Evolutionary conservation across 805 yeast genomes (phyloP), one percentile per base, ranked within the genome.

Genomic region (Saturnispora silvae): DNA sequence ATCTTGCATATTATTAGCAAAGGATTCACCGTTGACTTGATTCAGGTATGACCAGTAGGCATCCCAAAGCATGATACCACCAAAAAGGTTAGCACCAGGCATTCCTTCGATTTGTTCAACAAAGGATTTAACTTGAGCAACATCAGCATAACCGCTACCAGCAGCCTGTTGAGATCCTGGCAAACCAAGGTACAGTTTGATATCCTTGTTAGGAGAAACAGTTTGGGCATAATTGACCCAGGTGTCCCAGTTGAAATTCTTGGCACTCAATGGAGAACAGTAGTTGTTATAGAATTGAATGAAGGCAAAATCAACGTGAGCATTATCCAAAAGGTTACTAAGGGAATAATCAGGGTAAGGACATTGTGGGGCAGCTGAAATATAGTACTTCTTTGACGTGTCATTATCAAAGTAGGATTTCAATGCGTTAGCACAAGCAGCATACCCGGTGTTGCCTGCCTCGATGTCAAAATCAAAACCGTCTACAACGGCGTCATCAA

Each of bases 301-400:
- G 53, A 82, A 84, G 4, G 84, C 81, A 56, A 75, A 84, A 59
- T 86, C 95, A 46, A 86, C 65, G 27, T 72, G 64, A 9, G 83
- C 75, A 58, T 68, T 33, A 23, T 55, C 52, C 33, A 70, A 49
- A 26, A 70, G 54, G 36, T 60, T 55, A 39, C 68, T 66, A 28
- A 63, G 54, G 33, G 59, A 55, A 9, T 72, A 77, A 61, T 86
- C 96, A 15, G 95, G 95, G 56, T 77, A 81, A 19, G 75, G 79
- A 63, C 96, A 87, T 63, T 85, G 95, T 16, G 96, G 96, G 44
- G 96, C 89, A 46, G 95, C 95, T 37, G 94, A 75, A 31, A 85
- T 62, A 55, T 78, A 82, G 62, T 77, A 82, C 20, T 59, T 49
- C 58, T 77, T 81, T 32, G 80, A 65, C 24, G 45, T 27, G 28